phyloP scores from a whole-genome alignment of 352 stramenopile genomes.

The Globisporangium cylindrosporum region DNA sequence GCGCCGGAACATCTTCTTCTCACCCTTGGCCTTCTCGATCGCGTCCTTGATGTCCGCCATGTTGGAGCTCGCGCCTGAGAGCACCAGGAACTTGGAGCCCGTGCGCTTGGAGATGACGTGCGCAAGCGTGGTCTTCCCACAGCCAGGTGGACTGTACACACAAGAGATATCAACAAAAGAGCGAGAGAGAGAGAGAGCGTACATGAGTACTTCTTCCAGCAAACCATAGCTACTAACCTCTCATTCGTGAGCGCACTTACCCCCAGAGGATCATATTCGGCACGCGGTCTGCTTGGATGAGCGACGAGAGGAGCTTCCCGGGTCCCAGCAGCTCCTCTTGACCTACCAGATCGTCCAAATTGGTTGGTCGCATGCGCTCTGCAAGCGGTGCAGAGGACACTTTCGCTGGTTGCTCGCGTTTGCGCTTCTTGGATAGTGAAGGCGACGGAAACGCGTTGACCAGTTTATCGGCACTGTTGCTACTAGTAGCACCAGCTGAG shows the following conservation, averaged over 20 bases:
- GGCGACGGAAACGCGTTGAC: not conserved
- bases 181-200: not conserved
- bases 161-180: not conserved
- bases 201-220: not conserved
- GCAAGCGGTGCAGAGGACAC: constrained; percentile 49
- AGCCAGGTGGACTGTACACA: constrained; percentile 68
- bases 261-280: constrained; percentile 88
- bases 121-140: constrained; percentile 84
- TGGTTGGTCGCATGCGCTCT: constrained; percentile 67
- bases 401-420: constrained; percentile 27
- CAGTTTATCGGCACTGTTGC: not conserved
- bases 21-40: constrained; percentile 61
- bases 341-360: constrained; percentile 61
- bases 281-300: constrained; percentile 68
- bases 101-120: constrained; percentile 72
- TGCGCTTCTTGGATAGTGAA: constrained; percentile 48
- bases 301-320: constrained; percentile 53
- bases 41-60: constrained; percentile 72
- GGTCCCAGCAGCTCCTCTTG: constrained; percentile 63
- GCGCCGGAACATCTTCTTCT: constrained; percentile 57
- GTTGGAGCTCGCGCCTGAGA: constrained; percentile 75
- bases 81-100: constrained; percentile 59
- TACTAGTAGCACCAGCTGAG: not conserved
- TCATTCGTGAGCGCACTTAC: constrained; percentile 25
- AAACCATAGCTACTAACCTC: not conserved